phyloP scores from a whole-genome alignment of 495 filamentous ascomycete genomes.

The Aspergillus asperescens region DNA sequence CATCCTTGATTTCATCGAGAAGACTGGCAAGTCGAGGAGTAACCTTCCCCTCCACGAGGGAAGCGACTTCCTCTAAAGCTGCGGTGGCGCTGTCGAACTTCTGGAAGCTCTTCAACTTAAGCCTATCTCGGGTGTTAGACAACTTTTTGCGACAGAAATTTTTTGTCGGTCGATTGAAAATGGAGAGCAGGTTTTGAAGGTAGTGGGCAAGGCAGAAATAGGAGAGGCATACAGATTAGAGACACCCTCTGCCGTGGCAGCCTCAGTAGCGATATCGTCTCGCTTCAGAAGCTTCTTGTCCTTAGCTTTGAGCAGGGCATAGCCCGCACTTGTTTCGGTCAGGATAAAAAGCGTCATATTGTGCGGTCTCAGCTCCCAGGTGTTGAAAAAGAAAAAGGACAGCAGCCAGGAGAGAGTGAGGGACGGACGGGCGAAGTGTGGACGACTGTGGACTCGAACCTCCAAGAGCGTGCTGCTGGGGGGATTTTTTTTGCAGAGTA shows the following conservation, averaged over 20 bases:
- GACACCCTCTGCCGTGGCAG: constrained; percentile 75
- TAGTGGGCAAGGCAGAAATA: background rate
- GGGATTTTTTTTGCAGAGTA: constrained; percentile 24
- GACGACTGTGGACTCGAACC: constrained; percentile 23
- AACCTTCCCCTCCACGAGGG: constrained; percentile 88
- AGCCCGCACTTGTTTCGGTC: constrained; percentile 91
- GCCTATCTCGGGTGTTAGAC: constrained; percentile 46
- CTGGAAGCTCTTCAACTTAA: constrained; percentile 93
- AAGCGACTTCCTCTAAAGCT: constrained; percentile 82
- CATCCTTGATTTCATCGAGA: constrained; percentile 87
- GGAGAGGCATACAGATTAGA: constrained; percentile 67
- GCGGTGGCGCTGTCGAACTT: constrained; percentile 89
- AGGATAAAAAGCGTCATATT: constrained; percentile 76
- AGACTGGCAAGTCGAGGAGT: constrained; percentile 81
- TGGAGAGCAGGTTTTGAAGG: background rate
- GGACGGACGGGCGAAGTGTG: constrained; percentile 20
- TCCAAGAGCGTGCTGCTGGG: constrained; percentile 21
- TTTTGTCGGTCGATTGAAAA: constrained; percentile 9
- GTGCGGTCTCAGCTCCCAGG: constrained; percentile 31
- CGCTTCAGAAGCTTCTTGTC: constrained; percentile 96
- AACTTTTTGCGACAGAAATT: constrained; percentile 15
- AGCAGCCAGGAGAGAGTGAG: constrained; percentile 14
- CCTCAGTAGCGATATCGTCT: constrained; percentile 67
- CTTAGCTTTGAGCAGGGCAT: constrained; percentile 94
- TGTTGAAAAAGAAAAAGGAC: constrained; percentile 19